Percentiles rank a stretch among this genome's conserved stretches.
These are phyloP conservation scores for Chalciporus pseudorubinellus DNA, from an alignment of 768 basidiomycete genomes.

Conservation along the genomic window DNA sequence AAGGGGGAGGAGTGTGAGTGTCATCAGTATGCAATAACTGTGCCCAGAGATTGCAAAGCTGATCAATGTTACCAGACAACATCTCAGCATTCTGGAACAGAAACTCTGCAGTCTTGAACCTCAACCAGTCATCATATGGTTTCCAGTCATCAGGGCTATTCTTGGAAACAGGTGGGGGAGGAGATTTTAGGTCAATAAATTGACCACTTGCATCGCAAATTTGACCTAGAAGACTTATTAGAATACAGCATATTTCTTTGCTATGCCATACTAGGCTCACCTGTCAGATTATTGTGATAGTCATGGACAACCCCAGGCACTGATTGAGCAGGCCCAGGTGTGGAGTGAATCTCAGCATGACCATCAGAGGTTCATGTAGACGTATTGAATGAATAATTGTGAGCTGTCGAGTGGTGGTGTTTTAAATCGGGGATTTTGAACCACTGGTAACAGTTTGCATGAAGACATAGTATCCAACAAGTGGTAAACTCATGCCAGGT, in stretches of 20 bases:
- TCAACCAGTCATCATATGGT: neutral
- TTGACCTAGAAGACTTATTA: neutral
- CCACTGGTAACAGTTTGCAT: neutral
- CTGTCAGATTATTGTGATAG: neutral
- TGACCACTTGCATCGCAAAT: neutral
- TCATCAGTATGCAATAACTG: neutral
- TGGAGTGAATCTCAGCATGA: neutral
- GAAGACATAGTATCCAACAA: neutral
- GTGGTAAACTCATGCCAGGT: neutral
- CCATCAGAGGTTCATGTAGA: too few relatives aligned
- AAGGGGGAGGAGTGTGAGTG: neutral
- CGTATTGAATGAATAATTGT: neutral
- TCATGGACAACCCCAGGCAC: neutral
- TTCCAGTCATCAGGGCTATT: constrained; percentile 1
- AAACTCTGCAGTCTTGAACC: neutral
- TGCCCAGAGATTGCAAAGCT: constrained; percentile 1
- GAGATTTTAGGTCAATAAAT: neutral
- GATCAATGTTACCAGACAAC: neutral
- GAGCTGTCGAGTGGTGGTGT: neutral
- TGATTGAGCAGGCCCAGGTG: neutral
- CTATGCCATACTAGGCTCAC: too few relatives aligned
- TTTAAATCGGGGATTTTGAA: constrained; percentile 1
- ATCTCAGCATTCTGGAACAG: neutral
- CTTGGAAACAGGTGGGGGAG: neutral
- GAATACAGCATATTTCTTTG: neutral